Evolutionary conservation across 2,329 filamentous ascomycete genomes (phyloP), one percentile per base, ranked within the genome.

Genomic region (Allantophomopsis lycopodina): DNA sequence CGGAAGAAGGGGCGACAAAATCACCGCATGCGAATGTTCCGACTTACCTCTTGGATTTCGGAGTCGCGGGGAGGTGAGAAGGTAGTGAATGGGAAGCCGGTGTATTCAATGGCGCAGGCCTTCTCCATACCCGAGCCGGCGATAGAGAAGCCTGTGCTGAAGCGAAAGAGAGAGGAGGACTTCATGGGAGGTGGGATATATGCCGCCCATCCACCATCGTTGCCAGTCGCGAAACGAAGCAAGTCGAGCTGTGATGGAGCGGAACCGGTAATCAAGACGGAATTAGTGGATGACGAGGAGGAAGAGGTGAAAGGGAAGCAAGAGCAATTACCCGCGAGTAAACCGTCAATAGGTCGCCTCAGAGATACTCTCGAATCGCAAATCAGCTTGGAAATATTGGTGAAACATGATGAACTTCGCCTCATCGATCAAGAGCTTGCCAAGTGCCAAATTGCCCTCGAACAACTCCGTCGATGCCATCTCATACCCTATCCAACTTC

Each of bases 401-500:
- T 93, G 57, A 96, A 95, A 68, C 91, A 98, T 61, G 79, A 91
- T 53, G 91, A 98, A 64, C 65, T 96, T 43, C 84, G 88, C 42
- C 69, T 94, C 49, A 94, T 96, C 59, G 86, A 96, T 56, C 87
- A 94, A 61, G 91, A 96, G 63, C 72, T 96, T 48, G 89, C 86
- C 48, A 96, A 95, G 65, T 95, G 88, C 55, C 88, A 96, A 64
- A 68, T 88, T 47, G 86, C 88, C 10, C 70, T 96, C 49, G 91
- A 98, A 62, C 91, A 96, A 63, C 68, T 98, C 46, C 83, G 91
- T 50, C 79, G 91, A 44, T 95, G 88, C 62, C 80, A 91, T 55
- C 69, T 96, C 49, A 89, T 94, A 50, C 89, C 89, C 4, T 96
- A 87, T 58, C 88, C 89, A 23, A 75, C 79, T 46, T 74, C 75